Evolutionary conservation across 2,329 filamentous ascomycete genomes (phyloP).

Genomic region (Ascochyta koolunga): DNA sequence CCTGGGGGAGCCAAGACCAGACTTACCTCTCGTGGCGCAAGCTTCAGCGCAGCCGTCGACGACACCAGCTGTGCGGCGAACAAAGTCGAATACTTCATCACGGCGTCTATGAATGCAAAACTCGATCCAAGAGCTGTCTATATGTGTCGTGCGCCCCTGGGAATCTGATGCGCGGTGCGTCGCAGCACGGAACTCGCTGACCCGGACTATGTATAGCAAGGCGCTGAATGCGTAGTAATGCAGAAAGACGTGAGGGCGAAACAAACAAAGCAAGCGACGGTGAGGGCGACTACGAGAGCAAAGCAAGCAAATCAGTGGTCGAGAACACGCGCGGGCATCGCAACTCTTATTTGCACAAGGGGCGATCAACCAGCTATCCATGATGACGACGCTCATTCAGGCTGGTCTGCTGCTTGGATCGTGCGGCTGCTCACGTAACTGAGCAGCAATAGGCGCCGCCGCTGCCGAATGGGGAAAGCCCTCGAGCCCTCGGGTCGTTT

Average conservation of each 20-base stretch:
- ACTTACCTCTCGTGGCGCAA: constrained; percentile 45
- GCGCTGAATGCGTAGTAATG: constrained; percentile 1
- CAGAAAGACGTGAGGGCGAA: not conserved
- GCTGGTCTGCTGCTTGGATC: constrained; percentile 11
- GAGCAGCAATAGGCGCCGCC: not conserved
- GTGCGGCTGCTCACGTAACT: constrained; percentile 10
- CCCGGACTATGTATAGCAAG: constrained; percentile 7
- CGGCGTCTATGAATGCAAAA: not conserved
- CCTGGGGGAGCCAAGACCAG: constrained; percentile 31
- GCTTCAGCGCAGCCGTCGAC: constrained; percentile 34
- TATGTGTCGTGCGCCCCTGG: constrained; percentile 6
- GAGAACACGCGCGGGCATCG: constrained; percentile 9
- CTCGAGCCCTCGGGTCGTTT: not conserved
- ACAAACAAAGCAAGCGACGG: not conserved
- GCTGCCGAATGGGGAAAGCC: not conserved
- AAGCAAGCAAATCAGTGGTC: not conserved
- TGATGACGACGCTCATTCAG: constrained; percentile 15
- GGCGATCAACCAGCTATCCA: constrained; percentile 2
- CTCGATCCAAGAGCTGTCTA: not conserved
- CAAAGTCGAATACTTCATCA: constrained; percentile 42
- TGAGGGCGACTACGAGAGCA: not conserved
- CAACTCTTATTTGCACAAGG: constrained; percentile 13
- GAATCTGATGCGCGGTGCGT: constrained; percentile 11
- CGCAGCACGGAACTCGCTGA: constrained; percentile 8
- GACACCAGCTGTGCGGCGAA: constrained; percentile 38